Base-by-base conservation (phyloP, 176 grass and related monocot genomes). In the Rhynchospora breviuscula region DNA sequence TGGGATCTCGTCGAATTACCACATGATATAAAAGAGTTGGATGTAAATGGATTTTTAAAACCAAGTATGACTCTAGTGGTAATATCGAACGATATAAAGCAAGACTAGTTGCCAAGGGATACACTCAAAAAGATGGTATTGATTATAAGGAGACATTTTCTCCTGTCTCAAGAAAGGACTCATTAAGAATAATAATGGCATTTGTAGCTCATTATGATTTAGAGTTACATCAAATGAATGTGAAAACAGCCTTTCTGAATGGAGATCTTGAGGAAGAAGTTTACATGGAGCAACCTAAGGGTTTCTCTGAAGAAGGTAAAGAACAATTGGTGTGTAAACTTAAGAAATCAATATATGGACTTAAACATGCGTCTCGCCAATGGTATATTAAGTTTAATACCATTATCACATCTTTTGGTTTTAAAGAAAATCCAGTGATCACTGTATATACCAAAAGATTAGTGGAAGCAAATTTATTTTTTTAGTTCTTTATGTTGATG, bases 211-310 rank as follows among this genome's bases (percentile, higher is more conserved):
- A 82, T 66, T 81, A 77, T 81, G 67, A 85, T 52, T 25, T 74
- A 3, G 15, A 85, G 59, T 54, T 88, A 18, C 17, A 72, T 23
- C 22, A 85, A 51, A 88, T 85, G 52, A 63, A 85, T 85, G 46
- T 88, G 8, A 85, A 88, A 75, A 84, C 44, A 2, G 9, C 40
- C 0, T 88, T 88, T 73, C 7, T 81, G 13, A 88, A 85, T 80
- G 74, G 76, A 3, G 19, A 85, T 53, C 64, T 88, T 3, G 64
- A 69, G 0, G 13, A 88, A 5, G 82, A 85, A 64, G 21, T 89
- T 8, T 85, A 85, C 59, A 85, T 89, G 22, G 3, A 67, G 26
- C 78, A 85, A 83, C 65, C 75, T 10, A 17, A 82, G 29, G 54
- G 53, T 59, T 85, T 76, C 31, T 17, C 1, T 8, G 56, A 14